Conservation (phyloP, 2,329 filamentous ascomycete species). For the Cladosporium sp. region DNA sequence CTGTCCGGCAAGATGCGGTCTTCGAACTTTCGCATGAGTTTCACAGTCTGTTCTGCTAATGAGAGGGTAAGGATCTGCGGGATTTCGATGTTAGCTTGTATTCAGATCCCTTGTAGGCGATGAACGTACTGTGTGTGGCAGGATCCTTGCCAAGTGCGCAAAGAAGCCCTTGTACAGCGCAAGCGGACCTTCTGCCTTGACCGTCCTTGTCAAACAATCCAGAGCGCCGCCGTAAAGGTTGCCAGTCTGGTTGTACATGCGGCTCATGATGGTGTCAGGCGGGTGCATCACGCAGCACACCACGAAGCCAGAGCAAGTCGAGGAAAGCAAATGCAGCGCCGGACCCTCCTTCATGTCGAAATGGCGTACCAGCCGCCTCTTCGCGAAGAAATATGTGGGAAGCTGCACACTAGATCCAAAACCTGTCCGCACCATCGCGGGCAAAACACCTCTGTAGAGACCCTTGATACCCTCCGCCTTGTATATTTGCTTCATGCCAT, state of each 20-base stretch:
- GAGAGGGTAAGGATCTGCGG: conserved; percentile 77
- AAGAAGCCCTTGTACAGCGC: conserved; percentile 98
- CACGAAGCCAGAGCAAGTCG: conserved; percentile 85
- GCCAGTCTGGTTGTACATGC: conserved; percentile 97
- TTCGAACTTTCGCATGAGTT: conserved; percentile 78
- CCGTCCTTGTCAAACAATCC: conserved; percentile 86
- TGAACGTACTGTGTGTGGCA: conserved; percentile 73
- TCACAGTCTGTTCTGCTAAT: conserved; percentile 92
- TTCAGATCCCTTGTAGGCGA: neutral
- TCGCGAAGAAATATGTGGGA: conserved; percentile 97
- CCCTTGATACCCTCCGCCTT: conserved; percentile 70
- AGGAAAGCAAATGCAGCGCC: conserved; percentile 81
- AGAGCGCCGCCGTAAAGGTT: conserved; percentile 93
- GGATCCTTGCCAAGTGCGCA: conserved; percentile 86
- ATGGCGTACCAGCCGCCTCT: conserved; percentile 76
- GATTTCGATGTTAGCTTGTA: conserved; percentile 18
- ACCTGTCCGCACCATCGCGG: conserved; percentile 92
- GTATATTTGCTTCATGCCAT: conserved; percentile 80
- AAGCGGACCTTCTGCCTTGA: conserved; percentile 83
- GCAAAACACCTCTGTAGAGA: conserved; percentile 83
- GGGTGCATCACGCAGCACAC: conserved; percentile 98
- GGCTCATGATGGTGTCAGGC: conserved; percentile 97
- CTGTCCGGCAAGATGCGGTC: conserved; percentile 40
- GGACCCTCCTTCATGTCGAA: conserved; percentile 87
- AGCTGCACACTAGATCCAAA: conserved; percentile 95